These are phyloP conservation scores for Hypoxylon sp. DNA, from an alignment of 2,329 filamentous ascomycete genomes.

Conservation along the genomic window DNA sequence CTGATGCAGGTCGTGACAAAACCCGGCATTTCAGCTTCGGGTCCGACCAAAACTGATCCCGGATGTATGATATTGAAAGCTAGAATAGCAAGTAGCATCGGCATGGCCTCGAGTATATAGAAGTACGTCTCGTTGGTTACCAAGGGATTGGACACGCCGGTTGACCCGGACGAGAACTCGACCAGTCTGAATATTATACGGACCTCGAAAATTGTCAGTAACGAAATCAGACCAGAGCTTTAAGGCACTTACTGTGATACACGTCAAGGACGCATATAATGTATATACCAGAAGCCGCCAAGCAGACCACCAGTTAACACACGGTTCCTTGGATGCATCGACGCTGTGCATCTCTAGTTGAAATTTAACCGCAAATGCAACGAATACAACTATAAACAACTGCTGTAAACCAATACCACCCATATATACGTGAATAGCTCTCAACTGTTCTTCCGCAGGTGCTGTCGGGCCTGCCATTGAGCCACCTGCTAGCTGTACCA, in stretches of 20 bases:
- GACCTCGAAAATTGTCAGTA: conserved; percentile 45
- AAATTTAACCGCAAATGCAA: conserved; percentile 57
- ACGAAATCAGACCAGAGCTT: not conserved
- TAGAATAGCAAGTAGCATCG: conserved; percentile 56
- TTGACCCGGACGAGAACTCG: conserved; percentile 62
- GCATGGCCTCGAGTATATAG: conserved; percentile 55
- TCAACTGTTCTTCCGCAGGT: conserved; percentile 47
- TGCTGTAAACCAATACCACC: conserved; percentile 66
- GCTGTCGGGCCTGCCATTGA: conserved; percentile 48
- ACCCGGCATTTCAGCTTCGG: conserved; percentile 40
- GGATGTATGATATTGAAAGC: conserved; percentile 56
- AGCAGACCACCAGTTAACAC: conserved; percentile 13
- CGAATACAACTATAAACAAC: conserved; percentile 63
- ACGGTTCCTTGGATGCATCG: conserved; percentile 27
- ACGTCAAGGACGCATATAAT: conserved; percentile 54
- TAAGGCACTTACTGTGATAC: conserved; percentile 53
- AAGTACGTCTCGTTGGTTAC: conserved; percentile 50
- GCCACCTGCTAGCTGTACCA: conserved; percentile 55
- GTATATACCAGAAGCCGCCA: conserved; percentile 49
- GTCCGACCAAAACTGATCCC: conserved; percentile 44
- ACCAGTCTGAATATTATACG: conserved; percentile 68
- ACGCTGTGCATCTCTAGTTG: conserved; percentile 50
- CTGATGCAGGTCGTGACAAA: conserved; percentile 32
- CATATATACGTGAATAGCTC: conserved; percentile 63
- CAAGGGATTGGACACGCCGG: conserved; percentile 48